Percentiles rank a stretch among this genome's conserved stretches.
These are phyloP conservation scores for Urochloa ruziziensis DNA, from an alignment of 176 grass and related monocot species.

Conservation along the genomic window DNA sequence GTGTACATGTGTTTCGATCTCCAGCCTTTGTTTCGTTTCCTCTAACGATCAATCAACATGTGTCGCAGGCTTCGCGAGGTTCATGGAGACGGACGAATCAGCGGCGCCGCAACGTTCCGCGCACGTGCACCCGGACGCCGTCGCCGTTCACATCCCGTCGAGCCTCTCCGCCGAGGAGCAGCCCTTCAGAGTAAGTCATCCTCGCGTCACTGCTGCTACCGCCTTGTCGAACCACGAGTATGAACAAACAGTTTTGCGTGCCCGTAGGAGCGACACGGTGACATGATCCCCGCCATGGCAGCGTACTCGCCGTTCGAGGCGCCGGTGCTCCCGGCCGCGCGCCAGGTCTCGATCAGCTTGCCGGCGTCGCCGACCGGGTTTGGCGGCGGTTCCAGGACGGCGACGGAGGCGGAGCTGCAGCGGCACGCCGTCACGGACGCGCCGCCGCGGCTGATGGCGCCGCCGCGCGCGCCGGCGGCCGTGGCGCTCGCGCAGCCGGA, in stretches of 20 bases:
- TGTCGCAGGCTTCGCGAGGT: slow-evolving; percentile 27
- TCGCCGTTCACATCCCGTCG: neutral
- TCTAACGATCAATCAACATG: neutral
- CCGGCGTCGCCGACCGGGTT: slow-evolving; percentile 41
- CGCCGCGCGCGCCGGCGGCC: neutral
- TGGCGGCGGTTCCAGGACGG: neutral
- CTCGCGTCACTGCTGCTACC: neutral
- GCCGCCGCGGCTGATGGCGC: neutral
- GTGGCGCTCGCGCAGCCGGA: slow-evolving; percentile 27
- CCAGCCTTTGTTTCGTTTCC: neutral
- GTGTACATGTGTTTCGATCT: neutral
- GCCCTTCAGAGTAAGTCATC: slow-evolving; percentile 18
- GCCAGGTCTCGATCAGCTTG: slow-evolving; percentile 58
- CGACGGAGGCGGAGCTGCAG: neutral
- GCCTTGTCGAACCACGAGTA: neutral
- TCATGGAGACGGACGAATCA: slow-evolving; percentile 21
- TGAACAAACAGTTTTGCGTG: slow-evolving; percentile 25
- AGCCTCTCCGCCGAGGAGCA: slow-evolving; percentile 7
- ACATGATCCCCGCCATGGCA: neutral
- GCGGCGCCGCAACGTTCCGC: neutral
- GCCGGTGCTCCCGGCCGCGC: neutral
- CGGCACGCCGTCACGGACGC: neutral
- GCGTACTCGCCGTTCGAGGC: slow-evolving; percentile 22
- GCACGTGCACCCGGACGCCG: neutral
- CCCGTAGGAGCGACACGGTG: slow-evolving; percentile 29